Evolutionary conservation across 192 early-diverging fungal species (phyloP), one percentile per base, ranked within the genome.

Genomic region (Polychytrium aggregatum): DNA sequence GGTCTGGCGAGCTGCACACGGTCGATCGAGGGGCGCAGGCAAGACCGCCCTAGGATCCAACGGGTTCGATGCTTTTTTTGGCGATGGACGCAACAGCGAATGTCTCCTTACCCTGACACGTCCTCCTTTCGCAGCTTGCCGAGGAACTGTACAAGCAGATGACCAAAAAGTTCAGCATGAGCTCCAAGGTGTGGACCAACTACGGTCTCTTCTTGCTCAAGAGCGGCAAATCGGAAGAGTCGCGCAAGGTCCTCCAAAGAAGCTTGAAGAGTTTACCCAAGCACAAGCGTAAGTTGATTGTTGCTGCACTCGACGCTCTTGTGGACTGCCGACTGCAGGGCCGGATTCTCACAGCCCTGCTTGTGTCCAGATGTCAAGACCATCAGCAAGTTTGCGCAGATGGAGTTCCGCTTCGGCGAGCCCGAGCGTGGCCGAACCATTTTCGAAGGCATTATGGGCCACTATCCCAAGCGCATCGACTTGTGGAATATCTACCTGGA

Each of bases 391-490:
- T 96, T 97, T 77, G 96, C 83, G 1, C 87, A 92, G 62, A 79
- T 96, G 72, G 96, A 99, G 72, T 97, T 96, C 74, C 90, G 90
- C 69, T 70, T 87, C 50, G 96, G 96, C 30, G 92, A 97, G 62
- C 71, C 88, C 21, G 96, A 99, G 62, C 85, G 93, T 56, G 96
- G 92, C 11, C 81, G 96, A 34, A 99, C 96, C 0, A 83, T 99
- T 55, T 89, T 99, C 62, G 96, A 99, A 72, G 88, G 90, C 39
- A 75, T 99, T 27, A 72, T 99, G 65, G 76, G 71, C 60, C 88
- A 82, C 39, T 88, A 92, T 51, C 93, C 93, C 34, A 97, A 94
- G 65, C 72, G 90, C 1, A 62, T 90, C 21, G 93, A 99, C 65
- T 64, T 99, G 51, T 99, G 96, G 96, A 87, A 81, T 10, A 75